Conservation (phyloP, 2,329 filamentous ascomycete genomes). For the Trichoderma oligosporum region DNA sequence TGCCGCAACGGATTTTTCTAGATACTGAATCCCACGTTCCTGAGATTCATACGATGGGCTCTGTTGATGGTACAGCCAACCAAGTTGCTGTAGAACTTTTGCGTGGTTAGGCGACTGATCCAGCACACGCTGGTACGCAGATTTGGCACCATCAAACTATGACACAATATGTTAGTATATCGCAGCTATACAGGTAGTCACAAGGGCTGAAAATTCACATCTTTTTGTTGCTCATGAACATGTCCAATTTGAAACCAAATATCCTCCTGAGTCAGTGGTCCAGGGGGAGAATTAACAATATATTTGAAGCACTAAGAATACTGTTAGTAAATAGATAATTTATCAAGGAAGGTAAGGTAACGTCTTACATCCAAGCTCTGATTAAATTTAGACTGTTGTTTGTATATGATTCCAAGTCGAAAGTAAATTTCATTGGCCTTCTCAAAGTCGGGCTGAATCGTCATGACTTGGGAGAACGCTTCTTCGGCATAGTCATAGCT, state of each 20-base stretch:
- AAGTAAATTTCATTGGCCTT: conserved; percentile 99
- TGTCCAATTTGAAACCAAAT: conserved; percentile 99
- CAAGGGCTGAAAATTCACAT: conserved; percentile 61
- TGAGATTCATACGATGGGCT: conserved; percentile 88
- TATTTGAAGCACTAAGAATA: conserved; percentile 84
- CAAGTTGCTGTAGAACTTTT: conserved; percentile 95
- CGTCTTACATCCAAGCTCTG: conserved; percentile 80
- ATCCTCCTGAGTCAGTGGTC: conserved; percentile 91
- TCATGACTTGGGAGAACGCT: conserved; percentile 97
- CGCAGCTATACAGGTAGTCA: not conserved
- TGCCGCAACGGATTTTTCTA: conserved; percentile 92
- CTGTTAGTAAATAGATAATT: not conserved
- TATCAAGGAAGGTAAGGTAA: not conserved
- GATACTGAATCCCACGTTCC: conserved; percentile 92
- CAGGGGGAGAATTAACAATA: conserved; percentile 88
- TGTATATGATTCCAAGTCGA: conserved; percentile 98
- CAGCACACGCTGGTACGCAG: conserved; percentile 86
- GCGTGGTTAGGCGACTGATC: conserved; percentile 94
- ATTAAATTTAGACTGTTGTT: conserved; percentile 90
- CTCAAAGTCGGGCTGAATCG: conserved; percentile 95
- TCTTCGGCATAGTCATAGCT: conserved; percentile 96
- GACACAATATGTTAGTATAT: conserved; percentile 17
- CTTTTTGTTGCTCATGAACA: conserved; percentile 98
- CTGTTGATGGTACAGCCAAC: conserved; percentile 96
- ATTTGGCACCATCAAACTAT: conserved; percentile 91